Evolutionary conservation across 257 asterid genomes (phyloP).

Genomic region (Solanum boliviense): DNA sequence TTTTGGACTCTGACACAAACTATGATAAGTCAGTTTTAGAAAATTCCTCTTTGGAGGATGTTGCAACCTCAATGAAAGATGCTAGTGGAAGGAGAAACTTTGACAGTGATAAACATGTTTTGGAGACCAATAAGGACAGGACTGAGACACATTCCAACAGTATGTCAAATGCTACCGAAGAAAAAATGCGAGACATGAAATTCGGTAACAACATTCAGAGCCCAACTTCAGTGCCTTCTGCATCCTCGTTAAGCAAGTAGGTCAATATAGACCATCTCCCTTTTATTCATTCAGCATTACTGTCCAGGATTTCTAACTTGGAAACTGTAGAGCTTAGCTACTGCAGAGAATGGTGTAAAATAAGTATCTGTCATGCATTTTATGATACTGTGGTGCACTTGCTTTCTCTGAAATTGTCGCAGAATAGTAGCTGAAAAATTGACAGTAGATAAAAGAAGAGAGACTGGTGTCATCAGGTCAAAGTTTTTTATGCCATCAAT

Average conservation of each 20-base stretch:
- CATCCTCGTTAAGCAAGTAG: slow-evolving; percentile 33
- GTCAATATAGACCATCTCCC: neutral
- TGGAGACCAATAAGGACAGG: neutral
- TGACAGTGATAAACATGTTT: neutral
- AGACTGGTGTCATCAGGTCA: slow-evolving; percentile 26
- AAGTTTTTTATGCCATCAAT: slow-evolving; percentile 31
- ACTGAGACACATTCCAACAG: neutral
- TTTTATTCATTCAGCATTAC: neutral
- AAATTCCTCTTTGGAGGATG: slow-evolving; percentile 17
- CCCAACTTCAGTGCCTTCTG: slow-evolving; percentile 11
- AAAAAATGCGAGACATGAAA: slow-evolving; percentile 6
- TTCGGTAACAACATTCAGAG: slow-evolving; percentile 19
- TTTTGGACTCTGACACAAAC: slow-evolving; percentile 16
- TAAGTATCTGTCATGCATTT: neutral
- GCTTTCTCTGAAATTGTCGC: slow-evolving; percentile 13
- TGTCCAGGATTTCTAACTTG: neutral
- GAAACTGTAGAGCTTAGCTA: neutral
- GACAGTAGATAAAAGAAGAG: slow-evolving; percentile 26
- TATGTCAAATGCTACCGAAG: slow-evolving; percentile 16
- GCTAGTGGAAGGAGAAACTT: neutral
- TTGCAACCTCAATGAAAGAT: neutral
- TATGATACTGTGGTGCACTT: neutral
- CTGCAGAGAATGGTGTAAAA: neutral
- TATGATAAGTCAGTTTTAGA: slow-evolving; percentile 10
- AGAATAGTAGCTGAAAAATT: slow-evolving; percentile 25